Percentiles rank a stretch among this genome's conserved stretches.
Evolutionary conservation across 2,329 filamentous ascomycete species (phyloP).

Genomic region (Cordyceps tenuipes): DNA sequence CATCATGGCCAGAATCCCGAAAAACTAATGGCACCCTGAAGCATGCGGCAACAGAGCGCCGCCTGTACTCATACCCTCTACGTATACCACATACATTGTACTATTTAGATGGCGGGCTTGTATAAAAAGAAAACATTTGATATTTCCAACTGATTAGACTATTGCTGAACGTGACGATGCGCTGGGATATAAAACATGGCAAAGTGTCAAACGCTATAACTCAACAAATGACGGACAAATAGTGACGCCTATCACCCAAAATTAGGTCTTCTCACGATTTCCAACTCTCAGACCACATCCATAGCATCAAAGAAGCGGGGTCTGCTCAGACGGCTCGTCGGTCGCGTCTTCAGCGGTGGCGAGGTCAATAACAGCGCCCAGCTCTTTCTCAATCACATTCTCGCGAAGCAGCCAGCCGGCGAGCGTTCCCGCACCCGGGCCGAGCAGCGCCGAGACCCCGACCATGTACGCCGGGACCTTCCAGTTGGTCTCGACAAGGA

Average conservation of each 20-base stretch:
- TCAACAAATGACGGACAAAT: neutral
- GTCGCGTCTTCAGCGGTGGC: constrained; percentile 12
- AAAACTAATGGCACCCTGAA: constrained; percentile 13
- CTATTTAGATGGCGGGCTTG: constrained; percentile 16
- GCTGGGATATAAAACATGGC: neutral
- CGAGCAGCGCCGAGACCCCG: constrained; percentile 23
- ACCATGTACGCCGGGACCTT: constrained; percentile 26
- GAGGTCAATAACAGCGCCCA: constrained; percentile 13
- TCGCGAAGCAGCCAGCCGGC: constrained; percentile 33
- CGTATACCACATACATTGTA: constrained; percentile 17
- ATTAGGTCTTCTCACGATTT: neutral
- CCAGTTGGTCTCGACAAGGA: constrained; percentile 43
- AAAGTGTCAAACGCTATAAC: neutral
- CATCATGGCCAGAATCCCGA: constrained; percentile 45
- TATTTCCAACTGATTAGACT: constrained; percentile 1
- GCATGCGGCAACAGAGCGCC: neutral
- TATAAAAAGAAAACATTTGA: constrained; percentile 13
- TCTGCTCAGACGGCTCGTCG: constrained; percentile 6
- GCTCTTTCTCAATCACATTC: constrained; percentile 22
- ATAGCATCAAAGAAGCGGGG: neutral
- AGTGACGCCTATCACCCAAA: neutral
- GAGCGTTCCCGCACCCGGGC: constrained; percentile 31
- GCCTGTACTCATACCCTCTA: constrained; percentile 11
- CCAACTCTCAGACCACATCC: neutral
- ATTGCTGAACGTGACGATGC: neutral